Evolutionary conservation across 2,329 filamentous ascomycete genomes (phyloP), one percentile per base, ranked within the genome.

Genomic region (Paraphaeosphaeria sporulosa): DNA sequence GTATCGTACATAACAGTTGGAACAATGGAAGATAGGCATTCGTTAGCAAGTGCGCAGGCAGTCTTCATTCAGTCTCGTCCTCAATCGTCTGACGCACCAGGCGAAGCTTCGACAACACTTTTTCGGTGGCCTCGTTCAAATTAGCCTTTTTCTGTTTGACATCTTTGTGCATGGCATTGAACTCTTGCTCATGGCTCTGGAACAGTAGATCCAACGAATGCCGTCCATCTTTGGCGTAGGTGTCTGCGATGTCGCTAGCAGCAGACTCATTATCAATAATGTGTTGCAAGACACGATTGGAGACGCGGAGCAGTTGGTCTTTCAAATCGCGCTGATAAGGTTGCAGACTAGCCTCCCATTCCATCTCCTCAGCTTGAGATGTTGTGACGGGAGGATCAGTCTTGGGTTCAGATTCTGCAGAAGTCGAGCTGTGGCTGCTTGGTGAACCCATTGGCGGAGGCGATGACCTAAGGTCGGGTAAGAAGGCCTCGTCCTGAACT

Each of bases 251-350:
- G 30, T 81, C 75, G 4, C 69, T 70, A 27, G 84, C 75, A 1
- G 79, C 79, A 4, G 75, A 76, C 64, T 84, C 83, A 47, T 80
- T 78, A n/a, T 80, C 76, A 9, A 83, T 74, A 19, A 86, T 76
- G 57, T 84, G 78, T 1, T 70, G 77, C 9, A 81, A 66, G 10
- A 86, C 75, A 19, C 74, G 74, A 72, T 84, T 70, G 3, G 78
- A 78, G 3, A 79, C 72, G n/a, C 72, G 72, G 23, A 78, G 68
- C 25, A 82, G 66, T 38, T 75, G 69, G 17, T 80, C 76, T 42
- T 77, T 72, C 6, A 82, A 60, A 40, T 70, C 68, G 32, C 72
- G 71, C 53, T 82, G 80, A 42, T 81, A 75, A 13, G 78, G 72
- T 40, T 74, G 62, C 0, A 82, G 70, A 15, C 68, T 71, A 3